Evolutionary conservation across 2,329 filamentous ascomycete genomes (phyloP), one percentile per base, ranked within the genome.

Genomic region (Aspergillus sp.): DNA sequence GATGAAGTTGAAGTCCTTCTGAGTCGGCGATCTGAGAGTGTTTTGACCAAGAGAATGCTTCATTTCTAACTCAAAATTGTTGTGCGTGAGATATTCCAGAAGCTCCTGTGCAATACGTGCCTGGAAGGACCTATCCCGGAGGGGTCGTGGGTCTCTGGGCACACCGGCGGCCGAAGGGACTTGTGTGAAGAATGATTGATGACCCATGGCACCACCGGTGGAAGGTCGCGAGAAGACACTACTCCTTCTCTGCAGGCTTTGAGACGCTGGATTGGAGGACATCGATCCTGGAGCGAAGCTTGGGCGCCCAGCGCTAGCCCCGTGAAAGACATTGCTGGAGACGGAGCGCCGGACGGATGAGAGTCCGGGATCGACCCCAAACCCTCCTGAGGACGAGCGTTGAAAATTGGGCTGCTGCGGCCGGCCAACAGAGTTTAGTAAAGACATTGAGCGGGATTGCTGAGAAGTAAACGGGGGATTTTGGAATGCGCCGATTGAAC

Each of bases 61-160:
- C 89, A 96, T 97, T 69, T 98, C 93, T 85, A 97, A 88, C 78
- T 99, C 95, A 72, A 98, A 99, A 74, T 97, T 97, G 76, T 97
- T 90, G 60, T 93, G 89, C 0, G 92, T 89, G 73, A 99, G 85
- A 74, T 96, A 99, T 68, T 99, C 95, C 67, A 96, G 81, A 59
- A 99, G 80, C 72, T 99, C 93, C 69, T 95, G 91, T 7, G 90
- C 92, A 76, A 99, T 93, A 60, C 89, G 87, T 31, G 87, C 84
- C 73, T 96, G 91, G 69, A 91, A 96, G 23, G 85, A 84, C 43
- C 91, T 84, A 73, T 98, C 92, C 72, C 89, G 91, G 57, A 98
- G 81, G 15, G 93, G 91, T 60, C 96, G 87, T 1, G 95, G 94
- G 73, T 99, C 96, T 64, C 88, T 86, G 1, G 93, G 92, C 2